A percentile compares a stretch with the other conserved stretches of the same genome.
Evolutionary conservation across 75 land plant genomes (phyloP).

Genomic region (Cunninghamia lanceolata): DNA sequence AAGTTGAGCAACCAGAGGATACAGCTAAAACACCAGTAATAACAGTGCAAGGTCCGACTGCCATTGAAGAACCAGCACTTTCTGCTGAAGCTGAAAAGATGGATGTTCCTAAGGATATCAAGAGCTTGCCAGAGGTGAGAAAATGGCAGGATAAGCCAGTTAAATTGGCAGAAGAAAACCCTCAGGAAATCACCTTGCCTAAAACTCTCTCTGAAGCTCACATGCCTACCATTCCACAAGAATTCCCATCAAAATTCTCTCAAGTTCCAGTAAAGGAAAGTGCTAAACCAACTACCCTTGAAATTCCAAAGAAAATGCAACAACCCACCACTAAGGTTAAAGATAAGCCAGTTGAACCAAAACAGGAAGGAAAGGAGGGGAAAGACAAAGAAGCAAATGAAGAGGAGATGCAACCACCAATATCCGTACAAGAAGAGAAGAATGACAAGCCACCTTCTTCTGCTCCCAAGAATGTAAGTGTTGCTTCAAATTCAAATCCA

Average conservation of each 20-base stretch:
- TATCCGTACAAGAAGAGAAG: background rate
- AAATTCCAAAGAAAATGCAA: background rate
- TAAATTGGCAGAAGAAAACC: background rate
- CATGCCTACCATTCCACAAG: background rate
- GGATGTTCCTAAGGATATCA: background rate
- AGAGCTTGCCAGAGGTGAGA: background rate
- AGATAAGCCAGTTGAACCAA: background rate
- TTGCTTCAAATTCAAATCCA: background rate
- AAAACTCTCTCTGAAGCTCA: background rate
- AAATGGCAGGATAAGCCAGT: background rate
- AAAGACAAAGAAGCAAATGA: background rate
- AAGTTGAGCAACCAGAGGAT: background rate
- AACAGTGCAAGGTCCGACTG: background rate
- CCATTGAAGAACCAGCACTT: background rate
- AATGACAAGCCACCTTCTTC: background rate
- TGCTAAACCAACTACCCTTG: background rate
- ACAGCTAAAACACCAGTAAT: background rate
- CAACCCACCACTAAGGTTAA: background rate
- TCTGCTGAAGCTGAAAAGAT: background rate
- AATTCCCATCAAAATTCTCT: background rate
- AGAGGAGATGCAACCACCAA: background rate
- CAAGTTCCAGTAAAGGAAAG: background rate
- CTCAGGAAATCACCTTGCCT: background rate
- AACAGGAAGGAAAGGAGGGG: background rate
- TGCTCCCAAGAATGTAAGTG: background rate